Conservation (phyloP, 2,329 filamentous ascomycete species). For the Sarocladiaceae sp. region DNA sequence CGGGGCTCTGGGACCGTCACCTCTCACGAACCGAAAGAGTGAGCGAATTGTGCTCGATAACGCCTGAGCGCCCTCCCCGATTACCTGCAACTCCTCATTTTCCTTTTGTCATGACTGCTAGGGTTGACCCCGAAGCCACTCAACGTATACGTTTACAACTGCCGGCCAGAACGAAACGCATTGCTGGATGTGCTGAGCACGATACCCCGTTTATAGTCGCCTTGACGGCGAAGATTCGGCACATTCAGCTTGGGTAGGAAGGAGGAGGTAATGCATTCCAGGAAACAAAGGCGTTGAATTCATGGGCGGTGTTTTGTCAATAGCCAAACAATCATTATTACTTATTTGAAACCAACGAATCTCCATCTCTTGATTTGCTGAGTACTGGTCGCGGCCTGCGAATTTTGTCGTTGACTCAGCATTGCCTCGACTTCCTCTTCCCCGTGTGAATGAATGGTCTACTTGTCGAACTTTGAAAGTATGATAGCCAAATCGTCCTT, state of each 20-base stretch:
- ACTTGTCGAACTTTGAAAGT: too few relatives aligned
- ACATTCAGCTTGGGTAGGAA: neutral
- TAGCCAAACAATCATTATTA: neutral
- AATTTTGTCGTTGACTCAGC: too few relatives aligned
- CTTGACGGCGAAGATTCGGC: constrained; percentile 3
- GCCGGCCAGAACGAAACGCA: neutral
- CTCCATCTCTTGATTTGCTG: neutral
- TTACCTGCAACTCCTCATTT: neutral
- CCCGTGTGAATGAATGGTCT: too few relatives aligned
- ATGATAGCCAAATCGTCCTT: too few relatives aligned
- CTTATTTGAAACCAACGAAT: neutral
- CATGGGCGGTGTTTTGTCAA: neutral
- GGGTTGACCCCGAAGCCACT: too few relatives aligned
- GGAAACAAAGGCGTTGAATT: neutral
- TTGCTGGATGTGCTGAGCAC: neutral
- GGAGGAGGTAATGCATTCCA: neutral
- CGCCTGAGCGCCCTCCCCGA: neutral
- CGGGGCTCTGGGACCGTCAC: constrained; percentile 22
- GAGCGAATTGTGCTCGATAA: constrained; percentile 48
- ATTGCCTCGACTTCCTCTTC: too few relatives aligned
- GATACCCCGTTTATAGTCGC: neutral
- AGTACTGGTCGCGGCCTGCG: too few relatives aligned
- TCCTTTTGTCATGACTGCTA: too few relatives aligned
- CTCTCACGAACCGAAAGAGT: constrained; percentile 43
- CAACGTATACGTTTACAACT: constrained; percentile 3